A percentile compares a stretch with the other conserved stretches of the same genome.
phyloP scores from a whole-genome alignment of 495 filamentous ascomycete genomes.

The Neurospora sp. region DNA sequence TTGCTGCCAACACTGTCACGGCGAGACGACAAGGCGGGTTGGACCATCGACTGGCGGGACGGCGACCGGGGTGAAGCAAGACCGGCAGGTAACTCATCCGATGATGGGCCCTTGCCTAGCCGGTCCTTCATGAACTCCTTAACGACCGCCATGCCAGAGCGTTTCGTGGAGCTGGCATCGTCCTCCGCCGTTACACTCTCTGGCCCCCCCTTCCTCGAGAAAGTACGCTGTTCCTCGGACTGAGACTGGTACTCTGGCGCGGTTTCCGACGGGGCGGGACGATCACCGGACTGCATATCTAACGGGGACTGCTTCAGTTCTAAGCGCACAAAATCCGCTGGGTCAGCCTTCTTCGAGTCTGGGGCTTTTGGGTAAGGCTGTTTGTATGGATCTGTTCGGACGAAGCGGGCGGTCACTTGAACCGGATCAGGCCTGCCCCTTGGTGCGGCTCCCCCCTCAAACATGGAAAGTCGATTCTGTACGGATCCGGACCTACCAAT shows the following conservation, averaged over 20 bases:
- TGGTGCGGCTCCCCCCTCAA: slow-evolving; percentile 30
- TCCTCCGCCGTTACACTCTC: slow-evolving; percentile 12
- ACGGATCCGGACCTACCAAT: slow-evolving; percentile 34
- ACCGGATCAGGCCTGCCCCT: slow-evolving; percentile 54
- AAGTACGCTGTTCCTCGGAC: slow-evolving; percentile 18
- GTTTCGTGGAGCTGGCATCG: slow-evolving; percentile 21
- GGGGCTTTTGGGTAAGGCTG: slow-evolving; percentile 36
- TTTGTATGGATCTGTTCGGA: slow-evolving; percentile 43
- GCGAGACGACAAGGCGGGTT: slow-evolving; percentile 21
- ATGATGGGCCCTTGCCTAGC: slow-evolving; percentile 26
- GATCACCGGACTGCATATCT: slow-evolving; percentile 48
- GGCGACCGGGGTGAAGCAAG: slow-evolving; percentile 30
- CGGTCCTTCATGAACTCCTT: slow-evolving; percentile 45
- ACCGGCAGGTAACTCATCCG: slow-evolving; percentile 24
- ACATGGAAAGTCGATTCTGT: slow-evolving; percentile 36
- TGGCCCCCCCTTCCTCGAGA: neutral
- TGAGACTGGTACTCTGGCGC: slow-evolving; percentile 6
- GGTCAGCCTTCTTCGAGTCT: slow-evolving; percentile 22
- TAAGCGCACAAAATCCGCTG: slow-evolving; percentile 34
- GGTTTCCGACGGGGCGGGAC: slow-evolving; percentile 1
- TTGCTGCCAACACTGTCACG: slow-evolving; percentile 37
- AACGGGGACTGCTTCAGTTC: slow-evolving; percentile 63
- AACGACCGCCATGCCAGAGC: slow-evolving; percentile 41
- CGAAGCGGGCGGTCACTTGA: slow-evolving; percentile 70
- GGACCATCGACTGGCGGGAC: slow-evolving; percentile 30